Evolutionary conservation across 2,329 filamentous ascomycete genomes (phyloP).

Genomic region (Nemania serpens): DNA sequence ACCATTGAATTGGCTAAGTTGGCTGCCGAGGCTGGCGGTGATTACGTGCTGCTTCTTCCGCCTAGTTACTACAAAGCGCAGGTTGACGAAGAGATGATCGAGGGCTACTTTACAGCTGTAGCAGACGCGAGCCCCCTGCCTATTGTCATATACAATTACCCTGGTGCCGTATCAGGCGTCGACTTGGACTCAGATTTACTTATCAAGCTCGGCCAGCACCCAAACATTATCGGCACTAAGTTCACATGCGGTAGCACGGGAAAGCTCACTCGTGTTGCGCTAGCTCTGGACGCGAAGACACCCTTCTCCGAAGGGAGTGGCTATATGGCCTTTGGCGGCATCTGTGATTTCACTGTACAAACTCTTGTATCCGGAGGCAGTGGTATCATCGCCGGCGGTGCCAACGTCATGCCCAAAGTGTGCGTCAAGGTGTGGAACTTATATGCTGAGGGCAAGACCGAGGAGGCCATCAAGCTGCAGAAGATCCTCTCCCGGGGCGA

Average conservation of each 20-base stretch:
- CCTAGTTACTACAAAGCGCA: constrained; percentile 82
- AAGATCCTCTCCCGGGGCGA: constrained; percentile 78
- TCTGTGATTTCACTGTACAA: constrained; percentile 86
- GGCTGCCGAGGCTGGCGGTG: constrained; percentile 70
- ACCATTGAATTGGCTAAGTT: constrained; percentile 77
- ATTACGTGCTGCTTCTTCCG: constrained; percentile 79
- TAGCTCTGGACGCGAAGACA: constrained; percentile 72
- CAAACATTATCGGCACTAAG: constrained; percentile 86
- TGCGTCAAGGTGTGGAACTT: constrained; percentile 80
- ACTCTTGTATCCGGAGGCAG: constrained; percentile 78
- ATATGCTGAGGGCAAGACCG: constrained; percentile 71
- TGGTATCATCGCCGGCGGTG: constrained; percentile 84
- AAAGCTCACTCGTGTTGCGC: constrained; percentile 82
- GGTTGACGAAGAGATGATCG: constrained; percentile 74
- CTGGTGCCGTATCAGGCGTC: constrained; percentile 82
- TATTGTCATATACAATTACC: constrained; percentile 90
- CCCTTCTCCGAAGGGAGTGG: constrained; percentile 62
- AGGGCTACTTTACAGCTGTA: constrained; percentile 74
- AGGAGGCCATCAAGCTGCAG: constrained; percentile 77
- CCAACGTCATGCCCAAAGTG: constrained; percentile 83
- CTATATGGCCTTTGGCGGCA: constrained; percentile 87
- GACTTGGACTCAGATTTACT: constrained; percentile 90
- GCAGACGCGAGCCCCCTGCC: constrained; percentile 77
- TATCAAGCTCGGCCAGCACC: constrained; percentile 77
- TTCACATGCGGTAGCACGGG: constrained; percentile 92